Evolutionary conservation across 2,329 filamentous ascomycete species (phyloP), one percentile per base, ranked within the genome.

Genomic region (Colletotrichum sidae): DNA sequence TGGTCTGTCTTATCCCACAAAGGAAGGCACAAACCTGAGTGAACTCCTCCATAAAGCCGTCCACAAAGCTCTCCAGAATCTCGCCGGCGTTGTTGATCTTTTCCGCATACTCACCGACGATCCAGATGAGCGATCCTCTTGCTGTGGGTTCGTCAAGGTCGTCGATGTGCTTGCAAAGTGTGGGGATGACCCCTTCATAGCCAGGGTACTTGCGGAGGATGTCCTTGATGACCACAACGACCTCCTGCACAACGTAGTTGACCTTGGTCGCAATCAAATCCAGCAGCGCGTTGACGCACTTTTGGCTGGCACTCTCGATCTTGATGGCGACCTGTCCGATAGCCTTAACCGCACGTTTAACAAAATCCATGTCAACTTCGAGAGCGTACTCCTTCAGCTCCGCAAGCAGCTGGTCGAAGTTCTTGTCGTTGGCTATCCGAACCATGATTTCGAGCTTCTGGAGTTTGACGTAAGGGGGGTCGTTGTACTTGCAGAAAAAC

Each of bases 401-500:
- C 10, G 94, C 92, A 13, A 99, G 83, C 34, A 99, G 84, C 75
- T 98, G 96, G 74, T 99, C 96, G 66, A 95, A 95, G 75, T 98
- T 99, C 75, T 91, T 92, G 71, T 97, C 94, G 80, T 97, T 98
- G 67, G 95, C 93, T 89, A 99, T 98, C 78, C 96, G 90, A 52
- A 99, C 95, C 96, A 99, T 98, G 69, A 98, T 98, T 76, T 99
- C 96, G 54, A 99, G 87, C 76, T 99, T 99, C 76, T 97, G 92
- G 66, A 99, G 89, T 79, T 99, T 99, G 73, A 99, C 90, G 76
- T 99, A 99, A 25, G 94, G 94, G 2, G 96, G 95, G 72, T 99
- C 96, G 76, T 98, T 98, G 83, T 99, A 99, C 81, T 99, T 99
- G 90, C 96, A 99, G 82, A 99, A 99, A 82, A 99, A 99, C 8